These are phyloP conservation scores for Neonectria neomacrospora DNA, from an alignment of 2,329 filamentous ascomycete species.

Conservation along the genomic window DNA sequence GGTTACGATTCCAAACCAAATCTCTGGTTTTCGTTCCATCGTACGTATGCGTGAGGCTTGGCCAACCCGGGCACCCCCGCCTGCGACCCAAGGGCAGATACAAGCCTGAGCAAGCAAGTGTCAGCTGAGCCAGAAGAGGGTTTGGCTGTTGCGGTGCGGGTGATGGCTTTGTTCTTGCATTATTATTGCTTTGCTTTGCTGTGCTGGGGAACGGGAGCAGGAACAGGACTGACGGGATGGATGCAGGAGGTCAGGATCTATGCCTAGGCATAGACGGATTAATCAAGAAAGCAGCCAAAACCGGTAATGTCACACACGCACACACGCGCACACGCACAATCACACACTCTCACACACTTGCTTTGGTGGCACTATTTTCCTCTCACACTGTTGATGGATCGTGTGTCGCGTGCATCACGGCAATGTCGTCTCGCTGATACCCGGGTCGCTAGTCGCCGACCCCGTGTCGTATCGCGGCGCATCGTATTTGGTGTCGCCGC, in stretches of 20 bases:
- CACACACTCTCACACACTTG: not conserved
- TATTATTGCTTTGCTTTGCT: not conserved
- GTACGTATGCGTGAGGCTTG: constrained; percentile 14
- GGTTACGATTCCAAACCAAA: not conserved
- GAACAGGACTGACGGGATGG: constrained; percentile 5
- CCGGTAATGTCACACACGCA: constrained; percentile 18
- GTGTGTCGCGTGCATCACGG: constrained; percentile 15
- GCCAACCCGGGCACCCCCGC: constrained; percentile 2
- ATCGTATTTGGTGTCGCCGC: constrained; percentile 6
- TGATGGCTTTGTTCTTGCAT: not conserved
- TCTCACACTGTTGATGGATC: constrained; percentile 11
- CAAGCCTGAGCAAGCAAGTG: not conserved
- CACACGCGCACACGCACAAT: not conserved
- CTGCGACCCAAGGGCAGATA: no score
- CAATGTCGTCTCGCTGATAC: constrained; percentile 5
- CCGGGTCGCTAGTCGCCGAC: constrained; percentile 20
- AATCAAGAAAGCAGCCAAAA: constrained; percentile 14
- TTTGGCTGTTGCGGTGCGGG: not conserved
- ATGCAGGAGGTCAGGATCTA: constrained; percentile 15
- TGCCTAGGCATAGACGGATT: no score
- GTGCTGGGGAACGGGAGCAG: not conserved
- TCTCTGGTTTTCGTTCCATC: not conserved
- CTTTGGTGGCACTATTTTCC: not conserved
- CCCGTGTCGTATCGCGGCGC: constrained; percentile 17
- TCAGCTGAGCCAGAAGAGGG: not conserved